Conservation (phyloP, 2,329 filamentous ascomycete species). For the Clarireedia homoeocarpa region DNA sequence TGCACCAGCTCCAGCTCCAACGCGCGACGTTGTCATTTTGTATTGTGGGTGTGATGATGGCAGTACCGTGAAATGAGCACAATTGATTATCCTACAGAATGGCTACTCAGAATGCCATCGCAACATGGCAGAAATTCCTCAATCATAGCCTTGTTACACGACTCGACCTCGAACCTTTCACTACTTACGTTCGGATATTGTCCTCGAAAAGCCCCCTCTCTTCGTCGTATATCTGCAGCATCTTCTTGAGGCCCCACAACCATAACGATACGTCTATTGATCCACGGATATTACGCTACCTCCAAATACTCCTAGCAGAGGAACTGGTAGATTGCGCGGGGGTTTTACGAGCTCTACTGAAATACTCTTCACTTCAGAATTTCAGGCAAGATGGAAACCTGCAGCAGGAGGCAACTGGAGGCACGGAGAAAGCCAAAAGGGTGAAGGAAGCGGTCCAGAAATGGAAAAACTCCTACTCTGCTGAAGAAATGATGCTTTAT, state of each 20-base stretch:
- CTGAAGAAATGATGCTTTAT: slow-evolving; percentile 29
- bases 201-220: slow-evolving; percentile 44
- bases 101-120: not conserved
- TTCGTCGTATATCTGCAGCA: slow-evolving; percentile 44
- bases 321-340: slow-evolving; percentile 46
- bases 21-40: no score
- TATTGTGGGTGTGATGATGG: no score
- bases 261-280: slow-evolving; percentile 42
- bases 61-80: no score
- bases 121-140: slow-evolving; percentile 43
- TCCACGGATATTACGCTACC: slow-evolving; percentile 50
- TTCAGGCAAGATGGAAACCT: slow-evolving; percentile 6
- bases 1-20: no score
- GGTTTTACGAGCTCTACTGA: slow-evolving; percentile 47
- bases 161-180: slow-evolving; percentile 46
- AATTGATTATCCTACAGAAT: not conserved
- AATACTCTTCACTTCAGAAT: slow-evolving; percentile 36
- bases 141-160: slow-evolving; percentile 42
- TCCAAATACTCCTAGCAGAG: slow-evolving; percentile 46
- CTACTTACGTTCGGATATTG: slow-evolving; percentile 41
- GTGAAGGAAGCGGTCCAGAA: slow-evolving; percentile 21
- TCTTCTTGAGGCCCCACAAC: slow-evolving; percentile 48
- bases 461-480: slow-evolving; percentile 50
- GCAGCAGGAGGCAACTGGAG: slow-evolving; percentile 13
- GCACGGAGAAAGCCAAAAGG: slow-evolving; percentile 14